These are phyloP conservation scores for Apiotrichum veenhuisii DNA, from an alignment of 1,284 basidiomycete species.

Conservation along the genomic window DNA sequence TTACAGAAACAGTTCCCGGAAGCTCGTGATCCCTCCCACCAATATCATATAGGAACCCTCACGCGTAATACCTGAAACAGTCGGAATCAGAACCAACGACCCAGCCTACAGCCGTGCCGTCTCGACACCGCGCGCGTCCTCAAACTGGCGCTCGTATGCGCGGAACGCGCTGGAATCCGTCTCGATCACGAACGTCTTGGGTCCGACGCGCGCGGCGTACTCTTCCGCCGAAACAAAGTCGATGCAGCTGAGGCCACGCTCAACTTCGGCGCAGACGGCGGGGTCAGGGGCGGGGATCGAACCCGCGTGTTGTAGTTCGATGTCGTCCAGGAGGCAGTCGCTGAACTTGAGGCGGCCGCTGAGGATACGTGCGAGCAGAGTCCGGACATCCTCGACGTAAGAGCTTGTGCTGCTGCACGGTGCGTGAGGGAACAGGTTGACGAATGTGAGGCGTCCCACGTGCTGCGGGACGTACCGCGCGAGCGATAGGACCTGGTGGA, in stretches of 20 bases:
- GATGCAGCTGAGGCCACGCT: background rate
- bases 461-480: background rate
- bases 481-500: background rate
- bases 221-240: background rate
- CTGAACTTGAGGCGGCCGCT: background rate
- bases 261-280: too few species aligned
- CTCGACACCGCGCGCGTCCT: background rate
- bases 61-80: too few species aligned
- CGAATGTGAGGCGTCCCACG: background rate
- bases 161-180: background rate
- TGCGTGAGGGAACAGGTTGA: background rate
- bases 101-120: background rate
- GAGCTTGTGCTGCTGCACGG: background rate
- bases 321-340: background rate
- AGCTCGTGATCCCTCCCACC: too few species aligned
- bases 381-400: background rate
- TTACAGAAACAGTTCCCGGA: too few species aligned
- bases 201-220: background rate
- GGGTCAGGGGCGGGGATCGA: too few species aligned
- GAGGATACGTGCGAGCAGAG: background rate
- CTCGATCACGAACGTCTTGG: background rate
- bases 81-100: too few species aligned
- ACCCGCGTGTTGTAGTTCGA: background rate
- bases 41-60: too few species aligned
- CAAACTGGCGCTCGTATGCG: background rate